Conservation (phyloP, 2,329 filamentous ascomycete species). For the Hyphodiscus sp. region DNA sequence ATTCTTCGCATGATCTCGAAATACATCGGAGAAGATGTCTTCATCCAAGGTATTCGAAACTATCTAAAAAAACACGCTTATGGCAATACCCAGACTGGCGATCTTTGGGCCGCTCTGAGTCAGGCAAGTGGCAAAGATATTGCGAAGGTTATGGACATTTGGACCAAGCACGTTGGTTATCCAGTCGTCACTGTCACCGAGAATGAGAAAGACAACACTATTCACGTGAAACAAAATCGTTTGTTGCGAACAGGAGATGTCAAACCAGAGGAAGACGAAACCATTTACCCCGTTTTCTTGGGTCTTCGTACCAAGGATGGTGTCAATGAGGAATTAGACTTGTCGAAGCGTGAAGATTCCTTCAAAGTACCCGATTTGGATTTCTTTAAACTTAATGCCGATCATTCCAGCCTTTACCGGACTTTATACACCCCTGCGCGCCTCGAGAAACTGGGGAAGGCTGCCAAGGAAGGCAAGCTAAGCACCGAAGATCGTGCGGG, state of each 20-base stretch:
- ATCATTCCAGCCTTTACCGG: slow-evolving; percentile 88
- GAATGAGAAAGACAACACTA: slow-evolving; percentile 60
- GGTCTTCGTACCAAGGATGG: slow-evolving; percentile 80
- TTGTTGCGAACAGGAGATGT: slow-evolving; percentile 90
- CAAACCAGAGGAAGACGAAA: slow-evolving; percentile 84
- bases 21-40: slow-evolving; percentile 84
- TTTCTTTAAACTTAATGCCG: slow-evolving; percentile 95
- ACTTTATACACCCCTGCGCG: slow-evolving; percentile 82
- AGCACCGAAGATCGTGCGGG: slow-evolving; percentile 87
- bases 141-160: slow-evolving; percentile 84
- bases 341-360: slow-evolving; percentile 63
- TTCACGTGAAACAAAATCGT: slow-evolving; percentile 88
- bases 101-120: slow-evolving; percentile 82
- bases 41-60: slow-evolving; percentile 82
- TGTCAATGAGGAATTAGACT: slow-evolving; percentile 67
- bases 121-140: slow-evolving; percentile 89
- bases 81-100: slow-evolving; percentile 84
- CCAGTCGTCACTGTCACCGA: slow-evolving; percentile 85
- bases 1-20: slow-evolving; percentile 97
- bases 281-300: slow-evolving; percentile 84
- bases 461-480: slow-evolving; percentile 73
- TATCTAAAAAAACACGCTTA: slow-evolving; percentile 98
- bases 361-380: slow-evolving; percentile 74
- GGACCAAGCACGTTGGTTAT: slow-evolving; percentile 95
- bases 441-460: slow-evolving; percentile 78